Conservation (phyloP, 2,329 filamentous ascomycete species). For the Penicillium capsulatum region DNA sequence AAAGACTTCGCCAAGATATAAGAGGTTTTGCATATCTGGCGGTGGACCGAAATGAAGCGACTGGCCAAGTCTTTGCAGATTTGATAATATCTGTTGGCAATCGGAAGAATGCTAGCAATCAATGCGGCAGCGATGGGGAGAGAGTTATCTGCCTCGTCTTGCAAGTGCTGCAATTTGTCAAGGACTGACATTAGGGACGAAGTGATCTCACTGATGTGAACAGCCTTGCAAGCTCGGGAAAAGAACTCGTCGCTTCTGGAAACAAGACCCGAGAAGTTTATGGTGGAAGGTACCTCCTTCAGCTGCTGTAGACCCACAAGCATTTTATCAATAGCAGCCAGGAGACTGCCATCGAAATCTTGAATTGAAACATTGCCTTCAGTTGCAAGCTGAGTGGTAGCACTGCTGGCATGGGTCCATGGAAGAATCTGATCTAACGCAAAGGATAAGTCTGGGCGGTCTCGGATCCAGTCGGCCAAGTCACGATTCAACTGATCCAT, state of each 20-base stretch:
- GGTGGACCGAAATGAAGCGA: constrained; percentile 62
- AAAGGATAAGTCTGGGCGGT: constrained; percentile 59
- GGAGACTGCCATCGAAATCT: constrained; percentile 55
- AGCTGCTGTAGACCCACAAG: constrained; percentile 74
- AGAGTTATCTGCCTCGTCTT: constrained; percentile 40
- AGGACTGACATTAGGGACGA: constrained; percentile 44
- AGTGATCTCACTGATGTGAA: constrained; percentile 58
- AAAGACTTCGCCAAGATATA: constrained; percentile 74
- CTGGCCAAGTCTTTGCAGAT: constrained; percentile 58
- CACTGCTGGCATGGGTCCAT: constrained; percentile 53
- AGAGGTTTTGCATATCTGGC: constrained; percentile 67
- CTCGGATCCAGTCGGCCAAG: constrained; percentile 31
- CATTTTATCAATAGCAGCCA: constrained; percentile 66
- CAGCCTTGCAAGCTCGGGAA: constrained; percentile 51
- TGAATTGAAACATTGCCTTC: constrained; percentile 31
- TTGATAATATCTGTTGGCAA: constrained; percentile 67
- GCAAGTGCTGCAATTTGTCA: constrained; percentile 43
- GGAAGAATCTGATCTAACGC: constrained; percentile 61
- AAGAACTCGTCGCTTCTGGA: constrained; percentile 53
- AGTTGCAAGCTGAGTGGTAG: constrained; percentile 7
- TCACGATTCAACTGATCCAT: constrained; percentile 5
- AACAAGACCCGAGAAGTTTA: constrained; percentile 62
- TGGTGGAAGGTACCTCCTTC: constrained; percentile 53
- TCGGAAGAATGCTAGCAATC: constrained; percentile 61
- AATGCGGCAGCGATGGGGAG: constrained; percentile 53